Conservation (phyloP, 305 asterid species). For the Fraxinus albicans region DNA sequence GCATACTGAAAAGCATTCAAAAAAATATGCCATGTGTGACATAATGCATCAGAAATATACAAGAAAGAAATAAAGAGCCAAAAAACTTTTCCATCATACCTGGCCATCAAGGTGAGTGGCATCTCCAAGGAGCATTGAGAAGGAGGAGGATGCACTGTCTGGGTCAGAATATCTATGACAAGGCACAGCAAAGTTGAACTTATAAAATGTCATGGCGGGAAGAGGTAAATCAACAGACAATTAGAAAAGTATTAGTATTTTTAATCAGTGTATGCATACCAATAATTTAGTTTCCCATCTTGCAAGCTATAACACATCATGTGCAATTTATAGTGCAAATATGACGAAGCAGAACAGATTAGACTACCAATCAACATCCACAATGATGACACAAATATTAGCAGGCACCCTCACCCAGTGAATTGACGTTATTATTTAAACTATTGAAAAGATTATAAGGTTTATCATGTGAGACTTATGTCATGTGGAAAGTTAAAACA, state of each 20-base stretch:
- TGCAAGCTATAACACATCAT: background rate
- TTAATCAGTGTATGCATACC: background rate
- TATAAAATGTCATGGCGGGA: background rate
- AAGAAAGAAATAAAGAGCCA: slow-evolving; percentile 4
- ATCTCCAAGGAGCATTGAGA: slow-evolving; percentile 92
- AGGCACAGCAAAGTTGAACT: slow-evolving; percentile 11
- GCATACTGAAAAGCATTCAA: slow-evolving; percentile 64
- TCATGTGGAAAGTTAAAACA: background rate
- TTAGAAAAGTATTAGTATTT: background rate
- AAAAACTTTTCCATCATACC: slow-evolving; percentile 39
- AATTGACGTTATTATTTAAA: background rate
- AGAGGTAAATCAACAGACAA: slow-evolving; percentile 5
- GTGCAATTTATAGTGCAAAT: background rate
- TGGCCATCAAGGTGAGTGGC: slow-evolving; percentile 94
- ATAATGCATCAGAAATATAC: background rate
- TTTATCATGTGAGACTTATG: background rate
- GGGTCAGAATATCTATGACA: slow-evolving; percentile 62
- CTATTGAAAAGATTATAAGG: background rate
- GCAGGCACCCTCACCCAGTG: background rate
- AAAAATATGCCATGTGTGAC: slow-evolving; percentile 5
- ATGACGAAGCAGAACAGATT: background rate
- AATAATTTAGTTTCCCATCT: background rate
- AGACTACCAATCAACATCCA: background rate
- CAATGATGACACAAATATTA: background rate
- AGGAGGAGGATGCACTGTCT: slow-evolving; percentile 89